Evolutionary conservation across 176 grass and related monocot species (phyloP).

Genomic region (Phoenix dactylifera): DNA sequence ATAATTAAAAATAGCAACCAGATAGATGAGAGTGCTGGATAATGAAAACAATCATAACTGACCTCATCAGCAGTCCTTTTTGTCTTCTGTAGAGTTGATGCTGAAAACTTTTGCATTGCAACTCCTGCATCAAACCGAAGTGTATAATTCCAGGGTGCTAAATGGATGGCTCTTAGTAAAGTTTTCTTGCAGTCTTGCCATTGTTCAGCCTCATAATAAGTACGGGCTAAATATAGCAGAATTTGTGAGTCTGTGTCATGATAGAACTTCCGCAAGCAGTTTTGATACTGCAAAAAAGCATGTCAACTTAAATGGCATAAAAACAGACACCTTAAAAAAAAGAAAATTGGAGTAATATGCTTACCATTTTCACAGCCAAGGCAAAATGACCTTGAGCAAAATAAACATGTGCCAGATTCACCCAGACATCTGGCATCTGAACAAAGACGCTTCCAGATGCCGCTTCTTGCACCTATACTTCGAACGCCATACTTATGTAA

Average conservation of each 20-base stretch:
- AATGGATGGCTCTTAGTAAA: slow-evolving; percentile 85
- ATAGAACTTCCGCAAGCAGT: slow-evolving; percentile 83
- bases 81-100: slow-evolving; percentile 81
- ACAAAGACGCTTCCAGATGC: slow-evolving; percentile 80
- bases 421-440: slow-evolving; percentile 96
- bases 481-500: no score
- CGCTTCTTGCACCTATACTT: slow-evolving; percentile 83
- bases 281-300: slow-evolving; percentile 71
- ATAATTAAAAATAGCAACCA: not conserved
- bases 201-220: slow-evolving; percentile 93
- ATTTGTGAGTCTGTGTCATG: slow-evolving; percentile 80
- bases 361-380: slow-evolving; percentile 84
- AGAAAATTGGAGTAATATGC: not conserved
- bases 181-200: slow-evolving; percentile 98
- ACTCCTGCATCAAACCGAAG: slow-evolving; percentile 82
- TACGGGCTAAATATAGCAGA: slow-evolving; percentile 79
- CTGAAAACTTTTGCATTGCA: slow-evolving; percentile 97
- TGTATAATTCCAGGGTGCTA: slow-evolving; percentile 93
- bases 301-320: slow-evolving; percentile 15
- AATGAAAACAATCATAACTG: not conserved
- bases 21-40: not conserved
- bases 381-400: slow-evolving; percentile 95
- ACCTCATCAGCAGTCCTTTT: slow-evolving; percentile 90
- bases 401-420: slow-evolving; percentile 91
- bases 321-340: not conserved